A percentile compares a stretch with the other conserved stretches of the same genome.
phyloP scores from a whole-genome alignment of 1,284 basidiomycete species.

The Caloboletus inedulis region DNA sequence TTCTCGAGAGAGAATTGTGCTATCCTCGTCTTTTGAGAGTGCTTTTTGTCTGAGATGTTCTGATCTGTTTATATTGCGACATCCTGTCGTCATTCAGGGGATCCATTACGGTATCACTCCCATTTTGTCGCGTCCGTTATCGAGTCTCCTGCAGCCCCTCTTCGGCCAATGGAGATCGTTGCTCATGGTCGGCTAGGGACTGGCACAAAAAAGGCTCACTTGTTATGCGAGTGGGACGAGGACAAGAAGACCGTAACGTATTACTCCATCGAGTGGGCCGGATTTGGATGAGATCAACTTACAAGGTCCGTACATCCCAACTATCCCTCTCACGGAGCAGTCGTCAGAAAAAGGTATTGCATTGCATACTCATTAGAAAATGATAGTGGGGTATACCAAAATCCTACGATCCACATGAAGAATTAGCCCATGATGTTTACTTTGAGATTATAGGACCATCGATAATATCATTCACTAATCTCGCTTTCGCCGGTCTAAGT shows the following conservation, averaged over 20 bases:
- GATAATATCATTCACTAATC: constrained; percentile 29
- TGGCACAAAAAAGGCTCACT: constrained; percentile 95
- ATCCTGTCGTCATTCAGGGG: constrained; percentile 52
- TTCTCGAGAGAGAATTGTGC: background rate
- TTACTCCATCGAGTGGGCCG: constrained; percentile 89
- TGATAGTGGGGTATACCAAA: constrained; percentile 17
- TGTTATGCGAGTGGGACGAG: constrained; percentile 87
- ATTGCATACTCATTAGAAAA: constrained; percentile 14
- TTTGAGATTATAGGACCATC: constrained; percentile 11
- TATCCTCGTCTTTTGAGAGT: constrained; percentile 1
- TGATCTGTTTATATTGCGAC: constrained; percentile 3
- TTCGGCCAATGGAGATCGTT: constrained; percentile 89
- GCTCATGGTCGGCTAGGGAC: constrained; percentile 95
- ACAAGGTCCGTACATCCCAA: background rate
- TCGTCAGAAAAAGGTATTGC: background rate
- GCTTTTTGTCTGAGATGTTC: constrained; percentile 2
- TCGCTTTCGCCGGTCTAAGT: constrained; percentile 38
- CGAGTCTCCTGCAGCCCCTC: constrained; percentile 53
- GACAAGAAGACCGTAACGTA: constrained; percentile 65
- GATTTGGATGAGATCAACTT: constrained; percentile 65
- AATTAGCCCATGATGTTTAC: constrained; percentile 10
- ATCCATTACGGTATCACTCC: constrained; percentile 94
- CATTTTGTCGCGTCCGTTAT: constrained; percentile 90
- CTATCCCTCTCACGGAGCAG: background rate
- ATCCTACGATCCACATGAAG: constrained; percentile 5